Evolutionary conservation across 2,329 filamentous ascomycete species (phyloP).

Genomic region (Alternaria postmessia): DNA sequence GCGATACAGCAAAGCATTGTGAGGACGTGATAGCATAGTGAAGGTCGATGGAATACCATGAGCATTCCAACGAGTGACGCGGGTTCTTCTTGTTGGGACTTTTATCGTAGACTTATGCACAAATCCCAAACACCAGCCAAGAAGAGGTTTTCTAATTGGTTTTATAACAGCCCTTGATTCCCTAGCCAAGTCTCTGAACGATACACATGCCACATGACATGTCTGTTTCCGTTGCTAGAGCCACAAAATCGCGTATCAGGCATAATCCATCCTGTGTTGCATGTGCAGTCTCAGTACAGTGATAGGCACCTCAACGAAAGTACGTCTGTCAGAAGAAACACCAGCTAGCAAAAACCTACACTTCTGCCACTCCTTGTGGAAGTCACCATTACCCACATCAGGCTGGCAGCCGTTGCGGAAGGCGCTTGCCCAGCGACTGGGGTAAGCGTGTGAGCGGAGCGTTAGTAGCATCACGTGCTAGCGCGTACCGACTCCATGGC

Average conservation of each 20-base stretch:
- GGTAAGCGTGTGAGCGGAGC: slow-evolving; percentile 7
- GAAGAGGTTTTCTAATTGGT: not conserved
- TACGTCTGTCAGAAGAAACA: not conserved
- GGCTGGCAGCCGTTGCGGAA: slow-evolving; percentile 5
- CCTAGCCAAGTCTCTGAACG: not conserved
- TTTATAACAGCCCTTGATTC: not conserved
- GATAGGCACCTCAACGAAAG: not conserved
- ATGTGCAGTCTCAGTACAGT: not conserved
- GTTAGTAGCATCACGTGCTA: slow-evolving; percentile 10
- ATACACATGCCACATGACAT: not conserved
- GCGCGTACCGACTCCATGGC: slow-evolving; percentile 8
- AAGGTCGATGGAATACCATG: not conserved
- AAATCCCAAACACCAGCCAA: not conserved
- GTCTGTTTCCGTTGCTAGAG: not conserved
- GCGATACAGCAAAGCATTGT: not conserved
- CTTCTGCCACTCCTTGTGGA: not conserved
- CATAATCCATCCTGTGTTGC: not conserved
- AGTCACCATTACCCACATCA: slow-evolving; percentile 14
- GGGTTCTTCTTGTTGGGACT: not conserved
- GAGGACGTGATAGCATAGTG: not conserved
- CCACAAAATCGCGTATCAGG: too few relatives aligned
- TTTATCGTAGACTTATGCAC: not conserved
- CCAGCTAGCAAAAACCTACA: not conserved
- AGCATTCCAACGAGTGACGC: not conserved
- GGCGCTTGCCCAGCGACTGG: not conserved